A percentile compares a stretch with the other conserved stretches of the same genome.
phyloP scores from a whole-genome alignment of 1,284 basidiomycete genomes.

The Leccinum variabile region DNA sequence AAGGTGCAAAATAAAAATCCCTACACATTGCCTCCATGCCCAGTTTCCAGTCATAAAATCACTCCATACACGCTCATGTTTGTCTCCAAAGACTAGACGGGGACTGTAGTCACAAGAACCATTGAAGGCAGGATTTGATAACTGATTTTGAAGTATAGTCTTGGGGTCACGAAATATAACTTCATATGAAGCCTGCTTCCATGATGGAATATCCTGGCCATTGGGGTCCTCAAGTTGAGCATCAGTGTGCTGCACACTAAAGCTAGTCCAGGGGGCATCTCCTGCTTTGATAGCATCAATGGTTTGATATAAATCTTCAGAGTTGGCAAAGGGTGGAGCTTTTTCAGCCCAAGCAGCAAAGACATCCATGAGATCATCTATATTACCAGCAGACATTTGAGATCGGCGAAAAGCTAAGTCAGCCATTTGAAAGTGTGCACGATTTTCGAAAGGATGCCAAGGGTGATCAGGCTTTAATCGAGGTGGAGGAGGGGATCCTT shows the following conservation, averaged over 20 bases:
- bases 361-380: not conserved
- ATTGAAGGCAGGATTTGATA: not conserved
- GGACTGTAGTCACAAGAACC: not conserved
- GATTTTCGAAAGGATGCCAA: not conserved
- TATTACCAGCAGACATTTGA: not conserved
- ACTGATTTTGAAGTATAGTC: not conserved
- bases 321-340: not conserved
- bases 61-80: not conserved
- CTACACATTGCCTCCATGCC: not conserved
- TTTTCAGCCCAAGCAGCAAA: not conserved
- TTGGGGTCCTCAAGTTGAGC: not conserved
- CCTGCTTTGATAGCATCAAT: not conserved
- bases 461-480: not conserved
- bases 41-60: slow-evolving; percentile 1
- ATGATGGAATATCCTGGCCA: not conserved
- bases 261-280: not conserved
- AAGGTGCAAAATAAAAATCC: no score
- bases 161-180: not conserved
- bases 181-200: slow-evolving; percentile 1
- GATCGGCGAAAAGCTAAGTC: not conserved
- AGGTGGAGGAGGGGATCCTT: not conserved
- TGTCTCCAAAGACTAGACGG: not conserved
- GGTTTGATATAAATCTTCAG: not conserved
- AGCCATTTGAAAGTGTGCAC: not conserved
- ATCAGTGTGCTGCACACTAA: not conserved